A percentile compares a stretch with the other conserved stretches of the same genome.
These are phyloP conservation scores for Stereocaulon alpinum DNA, from an alignment of 495 filamentous ascomycete species.

Conservation along the genomic window DNA sequence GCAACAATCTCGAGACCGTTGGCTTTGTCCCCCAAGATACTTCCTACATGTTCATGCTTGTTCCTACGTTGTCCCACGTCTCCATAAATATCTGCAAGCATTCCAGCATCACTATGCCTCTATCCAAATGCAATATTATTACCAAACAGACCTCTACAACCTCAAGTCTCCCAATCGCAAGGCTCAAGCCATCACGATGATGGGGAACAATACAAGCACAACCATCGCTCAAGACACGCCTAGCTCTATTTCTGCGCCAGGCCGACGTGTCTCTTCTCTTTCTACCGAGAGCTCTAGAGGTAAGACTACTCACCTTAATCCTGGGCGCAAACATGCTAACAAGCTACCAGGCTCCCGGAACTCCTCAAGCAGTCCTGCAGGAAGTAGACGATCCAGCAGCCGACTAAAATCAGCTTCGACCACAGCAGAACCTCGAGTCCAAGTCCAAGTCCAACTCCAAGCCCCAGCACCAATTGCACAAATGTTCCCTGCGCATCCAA, in stretches of 20 bases:
- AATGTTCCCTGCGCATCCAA: neutral
- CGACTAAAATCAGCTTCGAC: neutral
- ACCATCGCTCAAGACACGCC: too few species aligned
- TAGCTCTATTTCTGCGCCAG: too few species aligned
- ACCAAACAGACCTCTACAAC: too few species aligned
- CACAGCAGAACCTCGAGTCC: neutral
- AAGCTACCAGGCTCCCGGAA: neutral
- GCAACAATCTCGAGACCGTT: too few species aligned
- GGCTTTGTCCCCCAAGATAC: neutral
- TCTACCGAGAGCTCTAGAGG: too few species aligned
- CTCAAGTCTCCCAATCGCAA: too few species aligned
- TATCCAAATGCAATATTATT: neutral
- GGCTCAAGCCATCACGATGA: too few species aligned
- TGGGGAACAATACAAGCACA: too few species aligned
- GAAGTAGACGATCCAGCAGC: neutral
- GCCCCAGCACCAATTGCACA: neutral
- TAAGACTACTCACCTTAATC: too few species aligned
- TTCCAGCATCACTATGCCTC: neutral
- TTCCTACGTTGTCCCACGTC: neutral
- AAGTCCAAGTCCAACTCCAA: neutral
- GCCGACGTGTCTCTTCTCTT: too few species aligned
- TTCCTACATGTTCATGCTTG: neutral
- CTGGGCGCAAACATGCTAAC: too few species aligned
- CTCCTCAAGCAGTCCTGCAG: neutral
- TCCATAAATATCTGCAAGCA: neutral